Conservation (phyloP, 176 grass and related monocot genomes). For the Chrysopogon serrulatus region DNA sequence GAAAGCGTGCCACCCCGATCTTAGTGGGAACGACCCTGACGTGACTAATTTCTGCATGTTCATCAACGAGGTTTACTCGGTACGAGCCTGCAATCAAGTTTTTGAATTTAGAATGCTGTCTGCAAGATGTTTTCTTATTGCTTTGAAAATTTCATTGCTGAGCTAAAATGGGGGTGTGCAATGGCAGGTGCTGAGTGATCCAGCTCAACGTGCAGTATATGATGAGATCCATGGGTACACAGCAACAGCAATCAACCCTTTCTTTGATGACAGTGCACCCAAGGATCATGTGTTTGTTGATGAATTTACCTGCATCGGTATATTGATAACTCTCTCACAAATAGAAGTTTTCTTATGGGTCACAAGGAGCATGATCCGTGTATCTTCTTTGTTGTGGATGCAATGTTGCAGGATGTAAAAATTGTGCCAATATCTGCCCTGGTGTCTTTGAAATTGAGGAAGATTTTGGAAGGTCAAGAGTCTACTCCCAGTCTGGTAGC, state of each 20-base stretch:
- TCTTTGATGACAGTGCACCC: constrained; percentile 71
- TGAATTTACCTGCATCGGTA: constrained; percentile 96
- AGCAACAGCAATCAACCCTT: constrained; percentile 76
- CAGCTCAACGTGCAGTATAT: constrained; percentile 70
- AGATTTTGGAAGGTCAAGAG: constrained; percentile 79
- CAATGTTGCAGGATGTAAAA: constrained; percentile 62
- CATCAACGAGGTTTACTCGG: constrained; percentile 92
- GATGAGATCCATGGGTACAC: constrained; percentile 88
- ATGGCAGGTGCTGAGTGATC: constrained; percentile 81
- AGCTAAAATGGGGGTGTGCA: constrained; percentile 36
- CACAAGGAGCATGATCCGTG: background rate
- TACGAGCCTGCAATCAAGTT: background rate
- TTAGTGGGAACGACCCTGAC: constrained; percentile 71
- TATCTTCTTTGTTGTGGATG: background rate
- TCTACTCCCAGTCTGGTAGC: constrained; percentile 58
- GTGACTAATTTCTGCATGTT: constrained; percentile 86
- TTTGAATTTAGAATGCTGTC: background rate
- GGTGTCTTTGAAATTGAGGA: constrained; percentile 79
- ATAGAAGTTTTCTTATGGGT: background rate
- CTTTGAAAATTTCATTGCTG: background rate
- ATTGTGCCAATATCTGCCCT: constrained; percentile 83
- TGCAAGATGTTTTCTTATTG: background rate
- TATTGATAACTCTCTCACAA: background rate
- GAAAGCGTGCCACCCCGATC: constrained; percentile 86
- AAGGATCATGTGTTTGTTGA: constrained; percentile 84